Evolutionary conservation across 2,329 filamentous ascomycete genomes (phyloP).

Genomic region (Ophiostoma tasmaniense): DNA sequence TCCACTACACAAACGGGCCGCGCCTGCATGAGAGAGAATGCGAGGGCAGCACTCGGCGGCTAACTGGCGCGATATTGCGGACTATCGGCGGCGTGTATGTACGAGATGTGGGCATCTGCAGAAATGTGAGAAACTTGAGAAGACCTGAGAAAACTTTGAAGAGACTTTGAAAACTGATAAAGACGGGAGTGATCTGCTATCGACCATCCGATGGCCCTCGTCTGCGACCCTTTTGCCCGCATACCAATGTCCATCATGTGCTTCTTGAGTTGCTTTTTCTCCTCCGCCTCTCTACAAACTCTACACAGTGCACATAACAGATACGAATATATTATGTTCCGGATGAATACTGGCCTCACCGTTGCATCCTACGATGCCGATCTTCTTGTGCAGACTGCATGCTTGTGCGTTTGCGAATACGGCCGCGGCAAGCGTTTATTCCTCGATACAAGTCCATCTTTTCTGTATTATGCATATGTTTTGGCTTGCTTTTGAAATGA

Average conservation of each 20-base stretch:
- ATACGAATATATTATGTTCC: background rate
- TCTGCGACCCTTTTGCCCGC: background rate
- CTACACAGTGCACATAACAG: background rate
- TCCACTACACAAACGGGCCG: background rate
- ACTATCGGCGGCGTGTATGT: background rate
- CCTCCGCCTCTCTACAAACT: background rate
- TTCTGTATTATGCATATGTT: background rate
- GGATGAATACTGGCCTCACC: background rate
- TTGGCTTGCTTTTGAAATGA: background rate
- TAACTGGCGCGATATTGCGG: background rate
- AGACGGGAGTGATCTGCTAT: background rate
- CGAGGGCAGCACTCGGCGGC: slow-evolving; percentile 2
- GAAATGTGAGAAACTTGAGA: too few relatives aligned
- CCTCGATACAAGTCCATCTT: background rate
- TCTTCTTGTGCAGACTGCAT: background rate
- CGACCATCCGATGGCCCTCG: background rate
- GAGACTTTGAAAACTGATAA: background rate
- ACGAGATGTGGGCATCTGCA: background rate
- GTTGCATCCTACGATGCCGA: background rate
- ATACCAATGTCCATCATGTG: background rate
- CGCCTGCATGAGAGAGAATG: background rate
- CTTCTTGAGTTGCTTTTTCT: background rate
- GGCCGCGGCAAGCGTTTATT: background rate
- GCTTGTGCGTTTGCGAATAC: background rate
- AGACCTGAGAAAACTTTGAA: too few relatives aligned